Conservation (phyloP, 805 yeast species). For the Saccharomycopsis oosterbeekiorum region DNA sequence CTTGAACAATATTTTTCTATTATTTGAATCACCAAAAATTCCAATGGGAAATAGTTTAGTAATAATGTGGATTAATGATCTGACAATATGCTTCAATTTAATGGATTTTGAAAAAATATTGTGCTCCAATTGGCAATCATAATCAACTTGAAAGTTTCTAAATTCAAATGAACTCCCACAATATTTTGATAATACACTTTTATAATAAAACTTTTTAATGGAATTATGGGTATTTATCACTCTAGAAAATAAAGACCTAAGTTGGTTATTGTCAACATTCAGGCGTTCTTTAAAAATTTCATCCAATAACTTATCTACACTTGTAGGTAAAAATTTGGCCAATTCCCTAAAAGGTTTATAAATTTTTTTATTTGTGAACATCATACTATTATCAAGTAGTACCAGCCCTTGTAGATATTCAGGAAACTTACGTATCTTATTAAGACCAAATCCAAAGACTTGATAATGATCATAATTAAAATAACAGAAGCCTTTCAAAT, state of each 20-base stretch:
- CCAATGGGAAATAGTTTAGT: conserved; percentile 41
- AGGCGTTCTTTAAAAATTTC: not conserved
- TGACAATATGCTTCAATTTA: conserved; percentile 26
- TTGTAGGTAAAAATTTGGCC: not conserved
- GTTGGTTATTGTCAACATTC: not conserved
- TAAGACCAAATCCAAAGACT: not conserved
- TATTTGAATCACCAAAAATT: conserved; percentile 42
- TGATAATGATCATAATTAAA: not conserved
- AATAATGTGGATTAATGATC: conserved; percentile 34
- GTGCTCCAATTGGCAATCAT: conserved; percentile 27
- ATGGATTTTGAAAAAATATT: conserved; percentile 17
- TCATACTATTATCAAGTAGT: not conserved
- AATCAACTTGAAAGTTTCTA: conserved; percentile 17
- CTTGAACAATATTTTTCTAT: conserved; percentile 33
- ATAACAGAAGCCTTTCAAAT: conserved; percentile 1
- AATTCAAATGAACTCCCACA: not conserved
- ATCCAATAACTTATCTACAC: not conserved
- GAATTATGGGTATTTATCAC: conserved; percentile 28
- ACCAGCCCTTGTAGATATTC: not conserved
- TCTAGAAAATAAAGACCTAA: conserved; percentile 1
- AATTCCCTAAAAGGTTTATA: not conserved
- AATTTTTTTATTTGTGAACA: not conserved
- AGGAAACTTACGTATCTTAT: not conserved
- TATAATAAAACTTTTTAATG: conserved; percentile 30
- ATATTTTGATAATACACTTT: conserved; percentile 24